Base-by-base conservation (phyloP, 2,329 filamentous ascomycete species). In the Epichloe bromicola region DNA sequence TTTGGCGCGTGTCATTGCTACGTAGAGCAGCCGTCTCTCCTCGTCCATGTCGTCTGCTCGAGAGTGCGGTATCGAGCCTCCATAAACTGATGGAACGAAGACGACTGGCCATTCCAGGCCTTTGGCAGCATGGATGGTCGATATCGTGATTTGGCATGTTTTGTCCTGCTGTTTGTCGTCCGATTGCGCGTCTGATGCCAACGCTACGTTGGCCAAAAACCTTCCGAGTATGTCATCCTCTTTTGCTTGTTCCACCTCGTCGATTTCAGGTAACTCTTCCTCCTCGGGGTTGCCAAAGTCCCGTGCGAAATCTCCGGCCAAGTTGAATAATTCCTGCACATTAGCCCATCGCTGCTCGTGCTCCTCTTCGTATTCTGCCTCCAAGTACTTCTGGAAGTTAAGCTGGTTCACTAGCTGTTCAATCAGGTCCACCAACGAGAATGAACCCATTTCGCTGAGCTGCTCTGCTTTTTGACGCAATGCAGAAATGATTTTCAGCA, bases 81-180 rank as follows among this genome's bases (percentile, higher is more conserved):
- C 81, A 62, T 95, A 95, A 26, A 88, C 85, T 1, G 86, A 87
- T 5, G 93, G 90, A 15, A 97, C 82, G 64, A 97, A 97, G 1
- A 97, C 88, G 1, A 95, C 76, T 0, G 91, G 91, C 93, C 93
- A 98, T 65, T 98, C 91, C 1, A 98, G 74, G 3, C 91, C 91
- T 66, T 98, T 98, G 3, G 91, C 88, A 0, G 90, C 89, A 63
- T 98, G 91, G 11, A 98, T 96, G 0, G 91, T 98, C 5, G 89
- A 96, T 23, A 98, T 88, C 0, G 90, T 96, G 19, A 97, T 80
- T 58, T 86, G 74, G 2, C 78, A 72, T 30, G 74, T 77, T 30
- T 72, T 72, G 49, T 78, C 74, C 20, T 74, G 72, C 2, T 76
- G 73, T 3, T 78, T 74, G 10, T 79, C 75, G 23, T 81, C 77